phyloP scores from a whole-genome alignment of 75 land plant species.

The Pinus taeda region DNA sequence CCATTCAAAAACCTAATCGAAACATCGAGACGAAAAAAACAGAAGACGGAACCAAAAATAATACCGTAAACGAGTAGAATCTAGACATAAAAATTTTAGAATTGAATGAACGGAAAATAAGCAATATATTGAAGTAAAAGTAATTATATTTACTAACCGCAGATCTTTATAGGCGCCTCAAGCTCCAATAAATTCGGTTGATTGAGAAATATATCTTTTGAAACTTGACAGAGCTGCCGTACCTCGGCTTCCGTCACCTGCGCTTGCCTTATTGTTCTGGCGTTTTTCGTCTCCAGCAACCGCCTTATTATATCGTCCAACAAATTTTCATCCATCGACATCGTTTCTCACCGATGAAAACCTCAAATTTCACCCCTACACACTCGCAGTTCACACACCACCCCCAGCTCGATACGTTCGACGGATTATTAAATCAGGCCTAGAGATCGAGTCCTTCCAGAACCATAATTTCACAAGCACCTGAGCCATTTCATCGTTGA shows the following conservation, averaged over 20 bases:
- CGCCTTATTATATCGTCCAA: slow-evolving; percentile 47
- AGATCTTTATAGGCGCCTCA: slow-evolving; percentile 79
- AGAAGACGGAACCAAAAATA: neutral
- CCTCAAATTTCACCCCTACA: neutral
- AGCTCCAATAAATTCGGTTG: slow-evolving; percentile 77
- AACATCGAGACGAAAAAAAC: neutral
- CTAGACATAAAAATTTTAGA: neutral
- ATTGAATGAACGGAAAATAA: neutral
- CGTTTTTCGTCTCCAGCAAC: slow-evolving; percentile 31
- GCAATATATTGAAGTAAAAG: no score
- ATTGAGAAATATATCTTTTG: slow-evolving; percentile 53
- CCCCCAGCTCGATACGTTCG: neutral
- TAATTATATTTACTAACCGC: slow-evolving; percentile 32
- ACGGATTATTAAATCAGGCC: neutral
- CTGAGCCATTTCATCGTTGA: no score
- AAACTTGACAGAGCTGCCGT: slow-evolving; percentile 47
- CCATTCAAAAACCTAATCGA: neutral
- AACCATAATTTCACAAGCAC: no score
- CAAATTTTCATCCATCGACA: slow-evolving; percentile 34
- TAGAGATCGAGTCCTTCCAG: neutral
- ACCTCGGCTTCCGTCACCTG: slow-evolving; percentile 61
- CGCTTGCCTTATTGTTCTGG: slow-evolving; percentile 38
- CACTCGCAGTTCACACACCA: neutral
- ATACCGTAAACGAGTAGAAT: neutral
- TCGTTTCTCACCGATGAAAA: neutral